Evolutionary conservation across 371 early-diverging fungal species (phyloP), one percentile per base, ranked within the genome.

Genomic region (Zopfochytrium polystomum): DNA sequence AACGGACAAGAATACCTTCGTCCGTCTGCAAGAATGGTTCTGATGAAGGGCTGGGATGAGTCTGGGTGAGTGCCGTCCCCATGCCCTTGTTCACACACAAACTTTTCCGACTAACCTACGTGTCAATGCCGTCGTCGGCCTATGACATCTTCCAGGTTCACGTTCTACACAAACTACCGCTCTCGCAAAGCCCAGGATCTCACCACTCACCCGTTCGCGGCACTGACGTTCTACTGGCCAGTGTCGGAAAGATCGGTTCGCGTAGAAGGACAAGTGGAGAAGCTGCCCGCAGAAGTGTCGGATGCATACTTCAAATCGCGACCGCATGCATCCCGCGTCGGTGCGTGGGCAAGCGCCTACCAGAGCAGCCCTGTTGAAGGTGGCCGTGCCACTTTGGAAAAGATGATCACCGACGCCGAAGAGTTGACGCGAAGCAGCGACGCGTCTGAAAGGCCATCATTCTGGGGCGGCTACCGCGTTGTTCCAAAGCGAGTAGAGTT

Each of bases 161-260:
- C 66, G 27, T 75, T 81, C 62, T 81, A 66, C 70, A 81, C 81
- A 23, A 81, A 81, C 70, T 73, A 74, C 65, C 55, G 56, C 20
- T 73, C 74, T 1, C 69, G 79, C 42, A 81, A 81, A 59, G 70
- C 63, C 11, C 9, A n/a, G 13, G 71, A 81, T 23, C 48, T 78
- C 55, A 57, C 38, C 3, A 63, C 38, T 30, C 74, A 77, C 58
- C 77, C 77, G 25, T 70, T 23, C 47, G 73, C 71, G 5, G 62
- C 73, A 7, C 53, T 73, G 44, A 70, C 67, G 5, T 75, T 79
- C 45, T 73, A 58, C 44, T 77, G 76, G 76, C 25, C 47, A 22
- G 25, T 7, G 11, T 63, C 55, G 9, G 70, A 76, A 52, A 56
- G 76, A 31, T 52, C 52, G 31, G 68, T 79, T 5, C 71, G 78